Evolutionary conservation across 2,329 filamentous ascomycete species (phyloP).

Genomic region (Dothideomycetes sp.): DNA sequence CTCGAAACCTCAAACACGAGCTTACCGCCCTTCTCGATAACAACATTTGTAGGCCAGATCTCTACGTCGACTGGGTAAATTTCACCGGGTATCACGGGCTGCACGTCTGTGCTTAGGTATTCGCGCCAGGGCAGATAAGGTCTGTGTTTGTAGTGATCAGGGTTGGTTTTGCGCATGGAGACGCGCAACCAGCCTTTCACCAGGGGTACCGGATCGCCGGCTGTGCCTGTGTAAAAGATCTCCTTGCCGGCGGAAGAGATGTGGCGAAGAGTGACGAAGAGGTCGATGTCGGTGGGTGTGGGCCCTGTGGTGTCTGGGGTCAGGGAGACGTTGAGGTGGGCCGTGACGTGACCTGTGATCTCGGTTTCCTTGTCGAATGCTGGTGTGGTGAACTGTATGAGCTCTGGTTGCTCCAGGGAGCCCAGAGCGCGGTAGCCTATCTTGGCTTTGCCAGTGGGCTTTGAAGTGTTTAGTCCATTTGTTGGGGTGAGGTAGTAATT

Average conservation of each 20-base stretch:
- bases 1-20: conserved; percentile 45
- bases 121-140: conserved; percentile 47
- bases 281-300: conserved; percentile 46
- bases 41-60: conserved; percentile 54
- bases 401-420: conserved; percentile 40
- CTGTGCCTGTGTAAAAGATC: conserved; percentile 54
- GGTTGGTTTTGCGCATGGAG: conserved; percentile 44
- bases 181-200: conserved; percentile 55
- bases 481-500: conserved; percentile 46
- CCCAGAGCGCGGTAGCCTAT: conserved; percentile 49
- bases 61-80: conserved; percentile 52
- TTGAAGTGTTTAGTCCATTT: conserved; percentile 27
- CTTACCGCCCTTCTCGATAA: conserved; percentile 40
- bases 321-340: conserved; percentile 51
- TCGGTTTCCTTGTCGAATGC: conserved; percentile 52
- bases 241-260: conserved; percentile 44
- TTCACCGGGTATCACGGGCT: conserved; percentile 42
- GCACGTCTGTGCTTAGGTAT: conserved; percentile 46
- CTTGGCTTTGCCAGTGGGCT: conserved; percentile 22
- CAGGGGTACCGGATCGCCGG: conserved; percentile 51
- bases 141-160: conserved; percentile 39
- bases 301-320: conserved; percentile 26
- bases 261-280: conserved; percentile 52
- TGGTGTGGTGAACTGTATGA: conserved; percentile 45
- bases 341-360: conserved; percentile 55